Conservation (phyloP, 257 asterid species). For the Ocimum tenuiflorum region DNA sequence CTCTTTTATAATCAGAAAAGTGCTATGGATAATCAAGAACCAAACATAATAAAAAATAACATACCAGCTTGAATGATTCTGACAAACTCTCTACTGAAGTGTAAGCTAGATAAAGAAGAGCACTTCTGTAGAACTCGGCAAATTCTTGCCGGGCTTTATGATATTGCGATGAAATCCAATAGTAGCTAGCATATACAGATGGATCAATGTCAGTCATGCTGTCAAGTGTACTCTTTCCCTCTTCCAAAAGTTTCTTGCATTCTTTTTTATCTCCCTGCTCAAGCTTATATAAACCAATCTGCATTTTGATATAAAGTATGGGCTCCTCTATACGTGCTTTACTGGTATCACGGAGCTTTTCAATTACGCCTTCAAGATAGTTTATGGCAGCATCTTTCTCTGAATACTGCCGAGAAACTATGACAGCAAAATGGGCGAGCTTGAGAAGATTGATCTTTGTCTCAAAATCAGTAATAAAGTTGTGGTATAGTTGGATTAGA, state of each 20-base stretch:
- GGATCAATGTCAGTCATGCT: constrained; percentile 99
- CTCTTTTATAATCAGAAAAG: background rate
- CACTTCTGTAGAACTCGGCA: constrained; percentile 91
- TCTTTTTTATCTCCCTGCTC: constrained; percentile 84
- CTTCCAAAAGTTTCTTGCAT: constrained; percentile 78
- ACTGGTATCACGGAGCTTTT: constrained; percentile 72
- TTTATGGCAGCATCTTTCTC: constrained; percentile 78
- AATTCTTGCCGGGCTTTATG: constrained; percentile 78
- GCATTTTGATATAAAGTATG: constrained; percentile 79
- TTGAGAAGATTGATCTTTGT: constrained; percentile 93
- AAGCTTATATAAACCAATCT: constrained; percentile 68
- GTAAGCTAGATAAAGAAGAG: constrained; percentile 88
- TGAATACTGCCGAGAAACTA: constrained; percentile 68
- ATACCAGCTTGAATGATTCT: constrained; percentile 85
- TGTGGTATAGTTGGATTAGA: constrained; percentile 80
- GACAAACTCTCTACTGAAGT: constrained; percentile 83
- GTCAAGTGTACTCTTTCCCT: constrained; percentile 85
- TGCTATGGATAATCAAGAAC: background rate
- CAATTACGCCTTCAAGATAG: constrained; percentile 88
- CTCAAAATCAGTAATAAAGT: constrained; percentile 90
- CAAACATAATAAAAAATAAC: constrained; percentile 12
- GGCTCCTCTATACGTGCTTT: constrained; percentile 85
- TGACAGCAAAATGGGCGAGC: constrained; percentile 93
- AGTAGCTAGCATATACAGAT: constrained; percentile 82
- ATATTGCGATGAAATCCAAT: constrained; percentile 91